These are phyloP conservation scores for Mycena vulgaris DNA, from an alignment of 768 basidiomycete species.

Conservation along the genomic window DNA sequence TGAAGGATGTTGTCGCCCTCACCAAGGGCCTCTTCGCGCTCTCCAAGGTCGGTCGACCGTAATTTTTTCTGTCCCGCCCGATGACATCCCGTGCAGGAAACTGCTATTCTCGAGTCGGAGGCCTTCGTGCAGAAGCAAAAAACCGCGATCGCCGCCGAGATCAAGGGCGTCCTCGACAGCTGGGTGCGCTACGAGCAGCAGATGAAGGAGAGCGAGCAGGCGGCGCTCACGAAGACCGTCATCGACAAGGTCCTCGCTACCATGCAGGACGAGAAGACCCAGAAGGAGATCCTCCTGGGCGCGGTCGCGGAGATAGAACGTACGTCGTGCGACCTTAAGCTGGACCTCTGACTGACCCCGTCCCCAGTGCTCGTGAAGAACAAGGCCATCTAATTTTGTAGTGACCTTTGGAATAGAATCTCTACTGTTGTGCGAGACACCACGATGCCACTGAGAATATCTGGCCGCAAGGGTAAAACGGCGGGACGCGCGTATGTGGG, in stretches of 20 bases:
- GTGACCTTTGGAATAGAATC: conserved; percentile 26
- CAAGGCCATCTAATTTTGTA: conserved; percentile 81
- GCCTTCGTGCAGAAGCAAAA: conserved; percentile 94
- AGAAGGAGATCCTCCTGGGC: conserved; percentile 83
- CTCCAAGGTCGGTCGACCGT: conserved; percentile 73
- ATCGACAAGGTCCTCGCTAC: conserved; percentile 89
- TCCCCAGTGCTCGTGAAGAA: conserved; percentile 88
- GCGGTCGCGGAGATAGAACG: conserved; percentile 94
- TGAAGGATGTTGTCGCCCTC: conserved; percentile 95
- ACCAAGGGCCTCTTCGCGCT: conserved; percentile 93
- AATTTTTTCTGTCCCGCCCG: background rate
- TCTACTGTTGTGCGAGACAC: background rate
- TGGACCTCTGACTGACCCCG: conserved; percentile 2
- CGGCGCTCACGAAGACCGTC: conserved; percentile 89
- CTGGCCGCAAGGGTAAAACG: no score
- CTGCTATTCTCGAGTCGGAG: conserved; percentile 90
- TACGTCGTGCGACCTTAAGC: conserved; percentile 61
- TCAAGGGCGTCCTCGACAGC: conserved; percentile 95
- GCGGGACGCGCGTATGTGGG: no score
- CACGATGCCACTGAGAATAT: no score
- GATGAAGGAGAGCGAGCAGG: conserved; percentile 96
- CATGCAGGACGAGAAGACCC: conserved; percentile 90
- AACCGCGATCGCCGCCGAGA: conserved; percentile 86
- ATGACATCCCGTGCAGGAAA: conserved; percentile 71
- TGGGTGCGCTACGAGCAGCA: conserved; percentile 99